Evolutionary conservation across 805 yeast species (phyloP).

Genomic region (Kockiozyma suomiensis): DNA sequence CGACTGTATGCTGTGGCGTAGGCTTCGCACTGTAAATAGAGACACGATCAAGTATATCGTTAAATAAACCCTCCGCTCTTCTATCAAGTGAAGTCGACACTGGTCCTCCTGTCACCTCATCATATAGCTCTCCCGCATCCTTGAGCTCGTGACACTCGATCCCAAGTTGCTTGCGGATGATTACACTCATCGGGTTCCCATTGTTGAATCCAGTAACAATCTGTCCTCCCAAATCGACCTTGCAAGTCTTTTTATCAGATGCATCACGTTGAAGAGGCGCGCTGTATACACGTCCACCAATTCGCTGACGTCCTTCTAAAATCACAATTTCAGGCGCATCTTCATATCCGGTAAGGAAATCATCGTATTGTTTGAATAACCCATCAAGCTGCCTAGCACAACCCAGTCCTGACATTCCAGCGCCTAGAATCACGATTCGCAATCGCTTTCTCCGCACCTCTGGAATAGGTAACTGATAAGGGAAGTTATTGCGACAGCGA

Average conservation of each 20-base stretch:
- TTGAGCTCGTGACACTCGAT: conserved; percentile 45
- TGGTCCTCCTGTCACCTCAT: conserved; percentile 42
- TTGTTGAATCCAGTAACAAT: conserved; percentile 46
- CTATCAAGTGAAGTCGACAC: conserved; percentile 40
- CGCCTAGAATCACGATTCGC: conserved; percentile 79
- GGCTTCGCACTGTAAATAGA: conserved; percentile 43
- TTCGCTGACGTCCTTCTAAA: conserved; percentile 46
- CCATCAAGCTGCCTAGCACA: conserved; percentile 92
- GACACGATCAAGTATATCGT: conserved; percentile 45
- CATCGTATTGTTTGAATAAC: conserved; percentile 48
- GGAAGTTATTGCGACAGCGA: conserved; percentile 31
- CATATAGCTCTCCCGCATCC: conserved; percentile 40
- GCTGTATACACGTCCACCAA: conserved; percentile 49
- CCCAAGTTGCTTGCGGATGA: conserved; percentile 47
- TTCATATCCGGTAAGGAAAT: conserved; percentile 43
- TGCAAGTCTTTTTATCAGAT: conserved; percentile 12
- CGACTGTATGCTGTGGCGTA: conserved; percentile 36
- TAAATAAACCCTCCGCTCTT: conserved; percentile 43
- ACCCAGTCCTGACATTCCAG: conserved; percentile 96
- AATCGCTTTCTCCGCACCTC: conserved; percentile 42
- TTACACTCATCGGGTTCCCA: conserved; percentile 48
- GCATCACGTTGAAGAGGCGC: conserved; percentile 37
- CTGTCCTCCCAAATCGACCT: conserved; percentile 47
- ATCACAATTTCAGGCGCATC: conserved; percentile 47
- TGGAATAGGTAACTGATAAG: conserved; percentile 30